phyloP scores from a whole-genome alignment of 192 early-diverging fungal genomes.

The Podila horticola region DNA sequence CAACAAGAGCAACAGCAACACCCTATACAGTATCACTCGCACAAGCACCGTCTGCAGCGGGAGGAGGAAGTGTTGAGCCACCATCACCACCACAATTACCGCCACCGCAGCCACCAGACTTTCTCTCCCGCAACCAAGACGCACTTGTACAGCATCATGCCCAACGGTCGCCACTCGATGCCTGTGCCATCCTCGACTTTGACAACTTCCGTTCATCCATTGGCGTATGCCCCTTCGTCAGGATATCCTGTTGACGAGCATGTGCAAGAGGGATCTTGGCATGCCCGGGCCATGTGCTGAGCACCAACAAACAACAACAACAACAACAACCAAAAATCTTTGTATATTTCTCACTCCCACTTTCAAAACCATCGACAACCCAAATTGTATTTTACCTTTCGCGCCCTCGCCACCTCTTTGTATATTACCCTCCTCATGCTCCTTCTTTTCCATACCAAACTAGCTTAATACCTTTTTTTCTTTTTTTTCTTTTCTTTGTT shows the following conservation, averaged over 20 bases:
- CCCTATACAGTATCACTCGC: not conserved
- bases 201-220: not conserved
- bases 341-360: no score
- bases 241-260: no score
- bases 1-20: conserved; percentile 12
- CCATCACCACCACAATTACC: not conserved
- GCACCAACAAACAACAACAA: not conserved
- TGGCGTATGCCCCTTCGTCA: not conserved
- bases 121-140: not conserved
- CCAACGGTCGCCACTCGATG: conserved; percentile 37
- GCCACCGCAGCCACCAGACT: conserved; percentile 1
- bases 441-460: no score
- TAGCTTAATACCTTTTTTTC: no score
- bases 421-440: no score
- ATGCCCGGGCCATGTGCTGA: conserved; percentile 39
- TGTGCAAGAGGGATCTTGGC: conserved; percentile 11
- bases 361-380: no score
- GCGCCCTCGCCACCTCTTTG: no score
- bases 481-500: no score
- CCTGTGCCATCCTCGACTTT: conserved; percentile 1
- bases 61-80: not conserved
- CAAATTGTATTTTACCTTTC: no score
- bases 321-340: not conserved
- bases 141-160: not conserved
- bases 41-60: conserved; percentile 12